Base-by-base conservation (phyloP, 1,284 basidiomycete genomes). In the Mycena sp. region DNA sequence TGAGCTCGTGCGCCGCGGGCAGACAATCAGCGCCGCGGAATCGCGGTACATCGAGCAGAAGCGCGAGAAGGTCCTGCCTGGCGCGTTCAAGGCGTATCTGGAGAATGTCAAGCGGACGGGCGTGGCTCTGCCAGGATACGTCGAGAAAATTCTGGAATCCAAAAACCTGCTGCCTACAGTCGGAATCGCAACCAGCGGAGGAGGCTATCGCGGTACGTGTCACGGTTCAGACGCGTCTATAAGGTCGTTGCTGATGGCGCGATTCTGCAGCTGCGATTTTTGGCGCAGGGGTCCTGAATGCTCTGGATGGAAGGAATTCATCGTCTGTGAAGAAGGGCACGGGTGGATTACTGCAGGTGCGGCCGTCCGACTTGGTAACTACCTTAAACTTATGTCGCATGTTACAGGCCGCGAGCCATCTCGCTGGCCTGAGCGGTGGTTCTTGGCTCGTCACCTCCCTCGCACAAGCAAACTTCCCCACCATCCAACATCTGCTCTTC, bases 271-370 rank as follows among this genome's bases (percentile, higher is more conserved):
- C 85, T 0, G 80, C 83, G 0, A 76, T 83, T 2, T 85, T 85
- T 65, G 83, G 82, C 7, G 83, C 83, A 0, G 85, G 81, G 0
- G 75, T 83, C 4, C 65, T 87, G 43, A 81, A 81, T 53, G 80
- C 81, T 1, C 67, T 87, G 26, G 86, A 87, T 63, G 81, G 71
- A 7, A 71, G 85, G 16, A 86, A 87, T 60, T 23, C 69, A 6
- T 77, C 82, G 0, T 77, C 83, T 0, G 74, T 69, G 11, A 52
- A 44, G 3, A 76, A 72, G 0, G 86, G 85, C 0, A 77, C 78
- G 0, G 86, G 83, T 0, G 86, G 86, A 0, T 68, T 87, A 7
- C 75, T 87, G n/a, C 85, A 87, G 66, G 60, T 62, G 23, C 12
- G 53, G 7, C 26, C 68, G 78, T 3, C 72, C 80, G 4, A 76